Evolutionary conservation across 139 green algal species (phyloP).

Genomic region (Yamagishiella unicocca): DNA sequence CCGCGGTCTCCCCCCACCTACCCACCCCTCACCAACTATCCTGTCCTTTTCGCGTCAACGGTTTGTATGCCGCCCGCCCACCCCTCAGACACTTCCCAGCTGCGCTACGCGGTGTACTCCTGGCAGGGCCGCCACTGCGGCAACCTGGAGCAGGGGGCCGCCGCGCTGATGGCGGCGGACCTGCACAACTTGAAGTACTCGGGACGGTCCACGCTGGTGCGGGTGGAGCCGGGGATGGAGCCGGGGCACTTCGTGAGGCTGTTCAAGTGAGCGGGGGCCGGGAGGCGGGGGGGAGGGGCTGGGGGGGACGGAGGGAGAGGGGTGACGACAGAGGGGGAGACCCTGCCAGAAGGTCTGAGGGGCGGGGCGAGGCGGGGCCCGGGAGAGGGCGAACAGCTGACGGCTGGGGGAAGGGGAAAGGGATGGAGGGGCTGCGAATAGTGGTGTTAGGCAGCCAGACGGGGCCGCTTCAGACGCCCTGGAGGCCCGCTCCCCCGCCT

Average conservation of each 20-base stretch:
- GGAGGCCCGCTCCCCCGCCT: too few relatives aligned
- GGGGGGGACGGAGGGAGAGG: too few relatives aligned
- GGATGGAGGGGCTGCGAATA: background rate
- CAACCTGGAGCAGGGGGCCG: slow-evolving; percentile 23
- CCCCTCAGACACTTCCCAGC: background rate
- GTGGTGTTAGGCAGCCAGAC: too few relatives aligned
- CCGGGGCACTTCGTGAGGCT: slow-evolving; percentile 29
- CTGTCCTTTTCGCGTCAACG: too few relatives aligned
- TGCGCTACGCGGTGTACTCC: slow-evolving; percentile 34
- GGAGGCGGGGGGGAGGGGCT: background rate
- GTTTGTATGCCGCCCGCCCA: background rate
- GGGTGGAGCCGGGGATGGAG: slow-evolving; percentile 27
- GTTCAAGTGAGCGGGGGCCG: slow-evolving; percentile 15
- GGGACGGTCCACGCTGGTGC: slow-evolving; percentile 36
- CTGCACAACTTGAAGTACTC: slow-evolving; percentile 20
- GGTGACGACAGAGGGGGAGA: too few relatives aligned
- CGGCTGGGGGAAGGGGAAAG: too few relatives aligned
- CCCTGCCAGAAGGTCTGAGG: too few relatives aligned
- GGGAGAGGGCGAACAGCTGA: too few relatives aligned
- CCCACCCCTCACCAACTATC: background rate
- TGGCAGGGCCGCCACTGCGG: slow-evolving; percentile 38
- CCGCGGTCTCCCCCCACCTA: background rate
- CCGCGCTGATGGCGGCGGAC: slow-evolving; percentile 18
- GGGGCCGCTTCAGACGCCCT: too few relatives aligned
- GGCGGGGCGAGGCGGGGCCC: too few relatives aligned